phyloP scores from a whole-genome alignment of 2,329 filamentous ascomycete species.

The Neonectria punicea region DNA sequence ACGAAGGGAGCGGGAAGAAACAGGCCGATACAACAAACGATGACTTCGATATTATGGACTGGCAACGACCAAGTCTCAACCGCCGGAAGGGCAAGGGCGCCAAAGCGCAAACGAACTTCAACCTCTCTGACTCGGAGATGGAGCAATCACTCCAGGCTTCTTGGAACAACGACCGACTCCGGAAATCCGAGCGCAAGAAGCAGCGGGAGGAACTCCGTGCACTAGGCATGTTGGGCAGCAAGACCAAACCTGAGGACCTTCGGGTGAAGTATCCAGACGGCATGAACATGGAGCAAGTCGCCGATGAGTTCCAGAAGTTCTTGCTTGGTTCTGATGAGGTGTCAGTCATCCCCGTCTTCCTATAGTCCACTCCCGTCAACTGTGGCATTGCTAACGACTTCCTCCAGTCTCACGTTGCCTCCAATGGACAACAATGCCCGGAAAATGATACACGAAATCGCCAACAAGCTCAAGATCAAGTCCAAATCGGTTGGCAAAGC shows the following conservation, averaged over 20 bases:
- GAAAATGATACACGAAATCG: conserved; percentile 83
- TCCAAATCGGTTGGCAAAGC: conserved; percentile 86
- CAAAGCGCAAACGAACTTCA: conserved; percentile 61
- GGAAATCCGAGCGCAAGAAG: conserved; percentile 76
- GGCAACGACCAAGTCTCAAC: conserved; percentile 74
- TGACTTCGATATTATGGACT: conserved; percentile 88
- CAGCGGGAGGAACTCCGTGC: conserved; percentile 75
- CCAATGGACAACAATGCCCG: conserved; percentile 85
- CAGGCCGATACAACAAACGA: conserved; percentile 60
- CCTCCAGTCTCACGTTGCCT: conserved; percentile 74
- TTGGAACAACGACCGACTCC: conserved; percentile 75
- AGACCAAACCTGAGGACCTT: conserved; percentile 66
- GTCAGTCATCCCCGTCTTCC: conserved; percentile 56
- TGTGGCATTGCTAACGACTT: conserved; percentile 22
- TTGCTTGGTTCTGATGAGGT: conserved; percentile 70
- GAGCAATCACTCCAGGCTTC: conserved; percentile 67
- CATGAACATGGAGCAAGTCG: conserved; percentile 76
- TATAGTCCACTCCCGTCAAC: not conserved
- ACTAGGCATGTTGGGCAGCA: conserved; percentile 72
- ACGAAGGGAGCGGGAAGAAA: conserved; percentile 45
- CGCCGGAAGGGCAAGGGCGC: conserved; percentile 71
- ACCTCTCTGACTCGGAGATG: conserved; percentile 74
- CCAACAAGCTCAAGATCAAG: conserved; percentile 78
- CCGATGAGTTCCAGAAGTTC: conserved; percentile 78
- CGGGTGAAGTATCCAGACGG: conserved; percentile 78